Evolutionary conservation across 2,329 filamentous ascomycete species (phyloP).

Genomic region (Ilyonectria sp.): DNA sequence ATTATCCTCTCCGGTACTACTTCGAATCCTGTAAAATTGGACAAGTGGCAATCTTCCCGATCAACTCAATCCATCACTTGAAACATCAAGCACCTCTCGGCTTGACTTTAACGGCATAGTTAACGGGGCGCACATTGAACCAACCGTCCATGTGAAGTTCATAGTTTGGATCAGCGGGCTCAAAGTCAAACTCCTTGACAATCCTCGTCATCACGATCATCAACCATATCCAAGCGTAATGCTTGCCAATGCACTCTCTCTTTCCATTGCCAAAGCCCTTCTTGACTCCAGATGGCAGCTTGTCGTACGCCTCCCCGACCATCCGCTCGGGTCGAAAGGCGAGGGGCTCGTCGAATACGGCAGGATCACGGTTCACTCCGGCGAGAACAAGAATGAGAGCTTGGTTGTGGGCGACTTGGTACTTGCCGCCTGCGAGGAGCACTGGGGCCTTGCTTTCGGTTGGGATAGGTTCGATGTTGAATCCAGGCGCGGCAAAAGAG

Average conservation of each 20-base stretch:
- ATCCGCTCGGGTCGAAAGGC: slow-evolving; percentile 65
- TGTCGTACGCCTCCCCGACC: slow-evolving; percentile 61
- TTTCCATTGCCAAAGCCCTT: slow-evolving; percentile 69
- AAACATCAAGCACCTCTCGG: slow-evolving; percentile 46
- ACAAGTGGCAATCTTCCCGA: background rate
- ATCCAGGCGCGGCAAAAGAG: slow-evolving; percentile 67
- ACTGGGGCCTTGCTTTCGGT: slow-evolving; percentile 60
- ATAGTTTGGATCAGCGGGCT: slow-evolving; percentile 58
- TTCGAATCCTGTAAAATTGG: background rate
- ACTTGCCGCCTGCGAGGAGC: slow-evolving; percentile 63
- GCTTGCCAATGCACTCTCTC: slow-evolving; percentile 66
- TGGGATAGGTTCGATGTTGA: slow-evolving; percentile 66
- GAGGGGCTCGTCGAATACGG: slow-evolving; percentile 63
- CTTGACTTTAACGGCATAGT: slow-evolving; percentile 61
- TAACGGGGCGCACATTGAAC: slow-evolving; percentile 67
- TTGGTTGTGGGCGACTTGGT: slow-evolving; percentile 65
- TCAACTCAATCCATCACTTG: background rate
- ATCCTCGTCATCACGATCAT: slow-evolving; percentile 60
- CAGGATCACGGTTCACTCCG: slow-evolving; percentile 65
- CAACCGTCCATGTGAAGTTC: slow-evolving; percentile 63
- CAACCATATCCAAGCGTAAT: slow-evolving; percentile 64
- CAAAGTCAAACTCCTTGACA: slow-evolving; percentile 63
- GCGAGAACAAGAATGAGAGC: slow-evolving; percentile 65
- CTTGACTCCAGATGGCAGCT: slow-evolving; percentile 61
- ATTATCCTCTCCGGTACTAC: background rate